These are phyloP conservation scores for Plasmopara muralis DNA, from an alignment of 352 stramenopile species.

Conservation along the genomic window DNA sequence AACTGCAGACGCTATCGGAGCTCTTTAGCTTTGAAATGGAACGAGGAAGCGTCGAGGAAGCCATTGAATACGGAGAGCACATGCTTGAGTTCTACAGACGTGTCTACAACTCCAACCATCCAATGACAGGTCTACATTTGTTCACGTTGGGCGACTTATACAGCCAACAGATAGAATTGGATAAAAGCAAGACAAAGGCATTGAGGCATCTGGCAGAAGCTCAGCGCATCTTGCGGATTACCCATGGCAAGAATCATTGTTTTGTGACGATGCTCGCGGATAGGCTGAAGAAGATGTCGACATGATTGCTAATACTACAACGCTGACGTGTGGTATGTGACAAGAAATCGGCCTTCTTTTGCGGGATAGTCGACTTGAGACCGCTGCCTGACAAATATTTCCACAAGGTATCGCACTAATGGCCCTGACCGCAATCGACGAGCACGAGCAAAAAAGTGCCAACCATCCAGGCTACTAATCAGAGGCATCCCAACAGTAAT, in stretches of 20 bases:
- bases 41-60: constrained; percentile 20
- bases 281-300: constrained; percentile 12
- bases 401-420: constrained; percentile 32
- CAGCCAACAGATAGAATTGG: constrained; percentile 10
- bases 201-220: constrained; percentile 31
- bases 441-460: constrained; percentile 27
- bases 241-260: constrained; percentile 41
- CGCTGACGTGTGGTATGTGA: constrained; percentile 10
- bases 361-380: constrained; percentile 19
- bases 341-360: constrained; percentile 18
- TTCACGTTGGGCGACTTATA: constrained; percentile 63
- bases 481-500: constrained; percentile 29
- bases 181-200: constrained; percentile 13
- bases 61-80: constrained; percentile 30
- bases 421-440: constrained; percentile 11
- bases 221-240: constrained; percentile 39
- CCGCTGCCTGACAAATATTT: constrained; percentile 19
- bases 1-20: constrained; percentile 38
- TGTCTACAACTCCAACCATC: constrained; percentile 53
- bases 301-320: constrained; percentile 14
- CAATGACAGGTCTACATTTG: constrained; percentile 52
- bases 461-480: constrained; percentile 22
- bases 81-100: constrained; percentile 58
- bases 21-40: constrained; percentile 58
- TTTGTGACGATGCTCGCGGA: constrained; percentile 39